These are phyloP conservation scores for Blastobotrys peoriensis DNA, from an alignment of 805 yeast genomes.

Conservation along the genomic window DNA sequence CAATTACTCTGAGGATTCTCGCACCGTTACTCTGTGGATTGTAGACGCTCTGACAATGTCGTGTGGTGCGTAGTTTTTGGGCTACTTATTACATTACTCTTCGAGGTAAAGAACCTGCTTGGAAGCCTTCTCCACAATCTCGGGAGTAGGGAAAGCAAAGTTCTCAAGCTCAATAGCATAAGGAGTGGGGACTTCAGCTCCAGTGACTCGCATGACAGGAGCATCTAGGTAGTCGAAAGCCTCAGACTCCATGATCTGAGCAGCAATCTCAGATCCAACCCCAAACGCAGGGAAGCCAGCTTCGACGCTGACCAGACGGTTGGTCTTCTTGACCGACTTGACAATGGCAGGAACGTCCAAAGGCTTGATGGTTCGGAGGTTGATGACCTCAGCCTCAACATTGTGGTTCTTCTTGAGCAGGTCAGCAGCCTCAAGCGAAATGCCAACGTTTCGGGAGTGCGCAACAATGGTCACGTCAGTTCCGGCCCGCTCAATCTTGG, in stretches of 20 bases:
- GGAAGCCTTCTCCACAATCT: conserved; percentile 72
- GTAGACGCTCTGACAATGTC: no score
- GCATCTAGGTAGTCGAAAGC: conserved; percentile 98
- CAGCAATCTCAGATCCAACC: conserved; percentile 97
- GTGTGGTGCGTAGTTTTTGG: no score
- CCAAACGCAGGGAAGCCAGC: conserved; percentile 98
- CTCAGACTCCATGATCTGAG: conserved; percentile 96
- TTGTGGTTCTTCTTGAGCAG: conserved; percentile 75
- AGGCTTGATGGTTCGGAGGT: conserved; percentile 96
- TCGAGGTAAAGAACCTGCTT: conserved; percentile 36
- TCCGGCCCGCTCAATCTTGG: conserved; percentile 93
- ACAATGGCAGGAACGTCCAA: conserved; percentile 83
- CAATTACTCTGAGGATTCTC: no score
- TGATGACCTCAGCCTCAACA: conserved; percentile 86
- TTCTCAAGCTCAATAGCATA: conserved; percentile 94
- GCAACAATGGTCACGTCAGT: conserved; percentile 82
- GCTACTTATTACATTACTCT: conserved; percentile 19
- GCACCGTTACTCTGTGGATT: no score
- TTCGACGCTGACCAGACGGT: conserved; percentile 93
- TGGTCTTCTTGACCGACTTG: conserved; percentile 89
- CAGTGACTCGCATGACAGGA: conserved; percentile 97
- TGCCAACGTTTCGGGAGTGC: conserved; percentile 85
- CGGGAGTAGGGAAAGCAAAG: conserved; percentile 97
- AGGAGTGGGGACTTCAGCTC: conserved; percentile 99
- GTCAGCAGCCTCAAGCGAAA: conserved; percentile 87